Evolutionary conservation across 2,329 filamentous ascomycete genomes (phyloP).

Genomic region (Aspergillus floridensis): DNA sequence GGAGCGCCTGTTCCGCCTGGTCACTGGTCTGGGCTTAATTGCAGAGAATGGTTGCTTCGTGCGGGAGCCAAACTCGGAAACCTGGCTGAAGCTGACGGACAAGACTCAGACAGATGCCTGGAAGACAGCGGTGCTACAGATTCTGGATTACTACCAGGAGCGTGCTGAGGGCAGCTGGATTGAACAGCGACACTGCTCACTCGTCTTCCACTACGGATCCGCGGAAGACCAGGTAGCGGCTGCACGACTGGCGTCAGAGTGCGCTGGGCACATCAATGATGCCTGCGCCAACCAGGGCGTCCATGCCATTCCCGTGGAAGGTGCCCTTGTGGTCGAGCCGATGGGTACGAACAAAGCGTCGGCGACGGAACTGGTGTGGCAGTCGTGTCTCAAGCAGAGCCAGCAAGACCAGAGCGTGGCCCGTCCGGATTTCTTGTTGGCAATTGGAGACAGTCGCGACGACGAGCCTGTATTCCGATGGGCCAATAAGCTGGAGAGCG

Average conservation of each 20-base stretch:
- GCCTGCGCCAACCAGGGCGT: constrained; percentile 80
- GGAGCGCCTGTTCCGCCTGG: constrained; percentile 77
- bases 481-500: constrained; percentile 72
- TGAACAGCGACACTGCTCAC: constrained; percentile 85
- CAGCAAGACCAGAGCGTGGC: constrained; percentile 39
- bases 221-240: constrained; percentile 75
- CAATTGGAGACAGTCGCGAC: constrained; percentile 85
- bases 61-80: constrained; percentile 63
- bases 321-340: constrained; percentile 79
- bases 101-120: constrained; percentile 67
- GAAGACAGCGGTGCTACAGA: constrained; percentile 79
- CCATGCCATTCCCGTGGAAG: constrained; percentile 76
- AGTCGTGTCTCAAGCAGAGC: constrained; percentile 59
- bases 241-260: constrained; percentile 78
- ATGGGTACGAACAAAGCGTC: constrained; percentile 84
- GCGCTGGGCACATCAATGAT: constrained; percentile 92
- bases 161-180: constrained; percentile 84
- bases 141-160: constrained; percentile 85
- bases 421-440: constrained; percentile 77
- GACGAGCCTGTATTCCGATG: constrained; percentile 93
- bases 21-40: constrained; percentile 82
- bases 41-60: constrained; percentile 94
- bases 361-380: constrained; percentile 72
- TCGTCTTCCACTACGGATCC: constrained; percentile 86
- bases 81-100: constrained; percentile 78